phyloP scores from a whole-genome alignment of 176 grass and related monocot species.

The Neostapfia colusana region DNA sequence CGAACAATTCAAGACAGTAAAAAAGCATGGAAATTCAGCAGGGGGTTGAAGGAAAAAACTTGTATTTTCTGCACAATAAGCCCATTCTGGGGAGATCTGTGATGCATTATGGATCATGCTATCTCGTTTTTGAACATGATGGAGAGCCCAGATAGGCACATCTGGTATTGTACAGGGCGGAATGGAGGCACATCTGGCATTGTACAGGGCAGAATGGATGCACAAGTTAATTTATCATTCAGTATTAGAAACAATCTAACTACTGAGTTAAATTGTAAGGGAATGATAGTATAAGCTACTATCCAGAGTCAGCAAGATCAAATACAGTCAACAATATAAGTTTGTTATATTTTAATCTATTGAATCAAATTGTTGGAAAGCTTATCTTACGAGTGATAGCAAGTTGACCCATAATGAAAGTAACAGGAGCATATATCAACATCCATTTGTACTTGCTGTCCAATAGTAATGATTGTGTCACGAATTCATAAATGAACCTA shows the following conservation, averaged over 20 bases:
- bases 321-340: not conserved
- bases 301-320: not conserved
- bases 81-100: too few species aligned
- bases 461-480: constrained; percentile 30
- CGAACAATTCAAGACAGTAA: too few species aligned
- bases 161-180: constrained; percentile 42
- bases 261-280: not conserved
- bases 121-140: too few species aligned
- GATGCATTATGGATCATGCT: too few species aligned
- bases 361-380: not conserved
- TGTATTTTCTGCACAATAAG: too few species aligned
- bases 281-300: not conserved
- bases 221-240: constrained; percentile 9
- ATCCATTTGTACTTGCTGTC: not conserved
- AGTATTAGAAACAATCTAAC: not conserved
- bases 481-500: not conserved
- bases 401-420: constrained; percentile 16
- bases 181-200: constrained; percentile 63
- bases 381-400: not conserved
- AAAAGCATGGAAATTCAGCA: too few species aligned
- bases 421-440: constrained; percentile 5
- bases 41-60: too few species aligned
- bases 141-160: constrained; percentile 40
- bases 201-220: constrained; percentile 17
- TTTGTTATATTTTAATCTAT: not conserved